A percentile compares a stretch with the other conserved stretches of the same genome.
Evolutionary conservation across 2,329 filamentous ascomycete species (phyloP).

Genomic region (Penicillium oxalicum): DNA sequence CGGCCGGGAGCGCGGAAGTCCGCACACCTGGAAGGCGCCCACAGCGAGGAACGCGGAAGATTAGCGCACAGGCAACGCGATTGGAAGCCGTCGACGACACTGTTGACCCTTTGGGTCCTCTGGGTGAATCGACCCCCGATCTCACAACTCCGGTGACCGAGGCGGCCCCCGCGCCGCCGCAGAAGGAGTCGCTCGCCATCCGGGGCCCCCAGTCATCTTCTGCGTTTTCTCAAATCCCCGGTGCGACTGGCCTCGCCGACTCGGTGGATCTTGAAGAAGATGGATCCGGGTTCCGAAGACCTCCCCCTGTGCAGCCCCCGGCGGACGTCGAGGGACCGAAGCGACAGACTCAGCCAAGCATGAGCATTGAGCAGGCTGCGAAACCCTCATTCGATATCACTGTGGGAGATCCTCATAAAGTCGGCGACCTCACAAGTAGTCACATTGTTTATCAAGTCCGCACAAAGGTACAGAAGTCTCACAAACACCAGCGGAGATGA

Average conservation of each 20-base stretch:
- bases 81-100: conserved; percentile 59
- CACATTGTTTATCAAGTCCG: conserved; percentile 96
- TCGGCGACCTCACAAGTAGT: conserved; percentile 91
- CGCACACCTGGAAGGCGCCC: conserved; percentile 46
- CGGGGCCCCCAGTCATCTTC: conserved; percentile 35
- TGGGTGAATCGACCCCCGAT: conserved; percentile 44
- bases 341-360: conserved; percentile 63
- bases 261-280: conserved; percentile 68
- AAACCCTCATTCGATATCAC: conserved; percentile 86
- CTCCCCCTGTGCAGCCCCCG: conserved; percentile 54
- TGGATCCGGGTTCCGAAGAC: conserved; percentile 56
- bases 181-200: conserved; percentile 49
- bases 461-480: conserved; percentile 62
- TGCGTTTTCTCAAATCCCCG: conserved; percentile 42
- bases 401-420: conserved; percentile 95
- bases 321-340: conserved; percentile 40
- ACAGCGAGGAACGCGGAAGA: conserved; percentile 50
- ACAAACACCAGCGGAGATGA: not conserved
- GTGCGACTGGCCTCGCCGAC: conserved; percentile 52
- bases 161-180: conserved; percentile 53
- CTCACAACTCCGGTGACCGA: conserved; percentile 40
- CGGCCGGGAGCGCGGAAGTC: conserved; percentile 37
- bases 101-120: conserved; percentile 56
- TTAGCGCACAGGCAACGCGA: conserved; percentile 55
- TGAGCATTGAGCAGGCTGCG: conserved; percentile 86